A percentile compares a stretch with the other conserved stretches of the same genome.
Conservation (phyloP, 164 flowering plant species). For the Liquidambar formosana region DNA sequence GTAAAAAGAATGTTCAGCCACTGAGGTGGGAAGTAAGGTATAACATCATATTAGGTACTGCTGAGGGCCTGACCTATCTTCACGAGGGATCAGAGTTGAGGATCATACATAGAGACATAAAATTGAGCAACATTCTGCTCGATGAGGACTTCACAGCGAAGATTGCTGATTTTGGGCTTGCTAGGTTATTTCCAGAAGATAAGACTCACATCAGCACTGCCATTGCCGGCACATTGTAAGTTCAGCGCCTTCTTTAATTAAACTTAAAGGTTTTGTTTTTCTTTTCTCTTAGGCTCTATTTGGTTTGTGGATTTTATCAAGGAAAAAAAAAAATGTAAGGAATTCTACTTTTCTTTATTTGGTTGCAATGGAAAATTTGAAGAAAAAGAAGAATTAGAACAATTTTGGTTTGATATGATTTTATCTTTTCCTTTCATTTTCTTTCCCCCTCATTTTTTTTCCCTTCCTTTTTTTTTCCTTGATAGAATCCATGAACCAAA, state of each 20-base stretch:
- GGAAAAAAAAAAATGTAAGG: no score
- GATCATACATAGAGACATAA: constrained; percentile 81
- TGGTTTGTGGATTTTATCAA: no score
- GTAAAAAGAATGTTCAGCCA: constrained; percentile 19
- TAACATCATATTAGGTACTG: constrained; percentile 55
- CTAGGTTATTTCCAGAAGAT: constrained; percentile 65
- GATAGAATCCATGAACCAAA: no score
- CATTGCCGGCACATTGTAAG: constrained; percentile 85
- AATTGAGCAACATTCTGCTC: constrained; percentile 64
- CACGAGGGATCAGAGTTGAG: constrained; percentile 60
- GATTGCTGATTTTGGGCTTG: constrained; percentile 88
- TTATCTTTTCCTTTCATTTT: no score
- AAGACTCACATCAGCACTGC: constrained; percentile 66
- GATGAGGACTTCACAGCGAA: constrained; percentile 62
- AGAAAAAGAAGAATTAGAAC: no score
- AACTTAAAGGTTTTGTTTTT: not conserved
- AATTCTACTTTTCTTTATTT: not conserved
- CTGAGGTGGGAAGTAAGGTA: constrained; percentile 54
- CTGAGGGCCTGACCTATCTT: constrained; percentile 76
- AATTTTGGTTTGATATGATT: no score
- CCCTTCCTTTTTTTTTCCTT: no score
- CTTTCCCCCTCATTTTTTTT: no score
- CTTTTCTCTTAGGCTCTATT: no score
- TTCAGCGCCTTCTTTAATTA: not conserved
- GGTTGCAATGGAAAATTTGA: not conserved